Evolutionary conservation across 371 early-diverging fungal genomes (phyloP), one percentile per base, ranked within the genome.

Genomic region (Circinella umbellata): DNA sequence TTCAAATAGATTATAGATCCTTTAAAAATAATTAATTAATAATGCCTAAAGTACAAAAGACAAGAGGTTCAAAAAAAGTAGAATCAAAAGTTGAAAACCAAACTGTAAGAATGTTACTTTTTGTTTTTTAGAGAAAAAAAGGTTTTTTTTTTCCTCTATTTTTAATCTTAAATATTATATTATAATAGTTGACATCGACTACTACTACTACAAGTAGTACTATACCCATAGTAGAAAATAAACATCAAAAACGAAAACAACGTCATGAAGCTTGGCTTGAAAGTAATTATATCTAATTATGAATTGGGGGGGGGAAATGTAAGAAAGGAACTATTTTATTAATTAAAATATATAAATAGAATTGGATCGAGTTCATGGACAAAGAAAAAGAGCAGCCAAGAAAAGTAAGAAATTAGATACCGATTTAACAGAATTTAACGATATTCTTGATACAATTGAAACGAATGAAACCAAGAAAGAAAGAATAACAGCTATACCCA

Each of bases 251-350:
- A 66, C 84, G 84, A 75, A 88, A 87, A 54, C 61, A 78, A 63
- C 79, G 86, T 17, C 87, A 89, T 69, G 84, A 87, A 57, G 83
- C 81, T 13, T 89, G 87, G 87, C 75, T 89, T 35, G 82, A 85
- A 51, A 89, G 87, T 86, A 83, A 67, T 80, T 67, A 36, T 27
- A 20, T 6, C 39, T 4, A 4, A 39, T 39, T 4, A 6, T 10
- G 39, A 39, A 39, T 39, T n/a, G n/a, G n/a, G n/a, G n/a, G n/a
- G n/a, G n/a, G n/a, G n/a, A n/a, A n/a, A n/a, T n/a, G n/a, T n/a
- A n/a, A n/a, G n/a, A n/a, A n/a, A n/a, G n/a, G n/a, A n/a, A n/a
- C n/a, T n/a, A n/a, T n/a, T n/a, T n/a, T 27, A 27, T 27, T 27
- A 27, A 27, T 27, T 27, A 38, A 4, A 20, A 17, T 38, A 34